These are phyloP conservation scores for Remersonia thermophila DNA, from an alignment of 2,329 filamentous ascomycete species.

Conservation along the genomic window DNA sequence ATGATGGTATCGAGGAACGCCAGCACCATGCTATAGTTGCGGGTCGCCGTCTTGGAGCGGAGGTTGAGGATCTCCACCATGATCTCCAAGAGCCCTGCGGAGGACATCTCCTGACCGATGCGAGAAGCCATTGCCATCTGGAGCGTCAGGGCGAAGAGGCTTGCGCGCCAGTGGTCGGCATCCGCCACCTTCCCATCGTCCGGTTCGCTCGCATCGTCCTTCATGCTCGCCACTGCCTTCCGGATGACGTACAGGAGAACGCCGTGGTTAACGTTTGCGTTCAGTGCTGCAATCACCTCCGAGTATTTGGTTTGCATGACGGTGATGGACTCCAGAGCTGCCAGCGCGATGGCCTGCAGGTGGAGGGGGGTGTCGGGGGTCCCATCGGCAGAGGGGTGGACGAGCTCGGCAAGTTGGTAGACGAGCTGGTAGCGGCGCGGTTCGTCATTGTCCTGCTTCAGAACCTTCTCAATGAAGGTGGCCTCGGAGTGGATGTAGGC, in stretches of 20 bases:
- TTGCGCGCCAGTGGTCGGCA: conserved; percentile 79
- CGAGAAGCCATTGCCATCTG: conserved; percentile 64
- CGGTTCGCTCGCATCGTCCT: conserved; percentile 39
- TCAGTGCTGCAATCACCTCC: conserved; percentile 83
- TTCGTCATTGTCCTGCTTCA: conserved; percentile 81
- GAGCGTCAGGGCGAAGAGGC: conserved; percentile 75
- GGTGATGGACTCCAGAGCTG: conserved; percentile 73
- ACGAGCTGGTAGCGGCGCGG: conserved; percentile 79
- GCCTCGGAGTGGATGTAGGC: conserved; percentile 78
- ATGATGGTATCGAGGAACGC: conserved; percentile 82
- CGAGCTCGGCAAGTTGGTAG: conserved; percentile 83
- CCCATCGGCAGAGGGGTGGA: conserved; percentile 67
- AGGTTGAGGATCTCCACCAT: conserved; percentile 80
- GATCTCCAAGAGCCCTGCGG: conserved; percentile 79
- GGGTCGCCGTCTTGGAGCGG: conserved; percentile 68
- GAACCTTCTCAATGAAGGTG: conserved; percentile 73
- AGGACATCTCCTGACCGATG: conserved; percentile 71
- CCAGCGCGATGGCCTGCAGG: conserved; percentile 71
- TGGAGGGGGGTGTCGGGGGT: conserved; percentile 56
- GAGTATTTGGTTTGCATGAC: conserved; percentile 62
- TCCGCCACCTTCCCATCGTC: conserved; percentile 49
- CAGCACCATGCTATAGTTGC: conserved; percentile 72
- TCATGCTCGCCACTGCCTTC: conserved; percentile 78
- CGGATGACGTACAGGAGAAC: conserved; percentile 86
- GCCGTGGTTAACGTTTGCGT: conserved; percentile 91